A percentile compares a stretch with the other conserved stretches of the same genome.
phyloP scores from a whole-genome alignment of 805 yeast genomes.

The Candida saitoana region DNA sequence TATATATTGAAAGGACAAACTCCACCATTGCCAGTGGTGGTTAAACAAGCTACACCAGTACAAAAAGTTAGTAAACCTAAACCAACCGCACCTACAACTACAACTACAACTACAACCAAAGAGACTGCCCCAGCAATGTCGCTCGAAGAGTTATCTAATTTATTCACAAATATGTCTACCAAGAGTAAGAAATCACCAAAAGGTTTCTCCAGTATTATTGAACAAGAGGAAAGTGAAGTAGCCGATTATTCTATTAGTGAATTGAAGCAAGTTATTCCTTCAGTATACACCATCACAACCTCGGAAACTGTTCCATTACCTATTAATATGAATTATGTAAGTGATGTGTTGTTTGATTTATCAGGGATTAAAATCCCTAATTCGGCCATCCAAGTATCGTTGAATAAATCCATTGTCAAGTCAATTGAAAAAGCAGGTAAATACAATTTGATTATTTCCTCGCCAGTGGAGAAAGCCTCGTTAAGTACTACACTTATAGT shows the following conservation, averaged over 20 bases:
- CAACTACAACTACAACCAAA: slow-evolving; percentile 6
- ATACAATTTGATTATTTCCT: slow-evolving; percentile 13
- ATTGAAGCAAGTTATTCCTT: slow-evolving; percentile 28
- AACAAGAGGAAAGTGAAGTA: background rate
- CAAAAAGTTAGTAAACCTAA: background rate
- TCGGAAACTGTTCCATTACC: slow-evolving; percentile 19
- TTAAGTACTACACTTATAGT: slow-evolving; percentile 6
- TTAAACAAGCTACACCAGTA: slow-evolving; percentile 9
- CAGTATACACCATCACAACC: slow-evolving; percentile 15
- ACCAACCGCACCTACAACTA: slow-evolving; percentile 5
- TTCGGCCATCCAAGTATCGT: slow-evolving; percentile 17
- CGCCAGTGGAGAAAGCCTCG: slow-evolving; percentile 4
- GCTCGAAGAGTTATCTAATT: slow-evolving; percentile 33
- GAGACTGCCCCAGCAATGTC: slow-evolving; percentile 27
- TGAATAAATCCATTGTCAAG: slow-evolving; percentile 7
- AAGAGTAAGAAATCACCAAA: slow-evolving; percentile 5
- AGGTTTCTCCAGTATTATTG: background rate
- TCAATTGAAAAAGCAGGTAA: slow-evolving; percentile 19
- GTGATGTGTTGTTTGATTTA: slow-evolving; percentile 20
- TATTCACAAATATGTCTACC: slow-evolving; percentile 29
- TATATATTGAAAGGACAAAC: slow-evolving; percentile 45
- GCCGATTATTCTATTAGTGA: slow-evolving; percentile 26
- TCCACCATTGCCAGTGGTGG: slow-evolving; percentile 42
- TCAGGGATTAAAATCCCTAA: slow-evolving; percentile 31
- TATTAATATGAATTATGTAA: slow-evolving; percentile 22